Base-by-base conservation (phyloP, 768 basidiomycete genomes). In the Suillus placidus region DNA sequence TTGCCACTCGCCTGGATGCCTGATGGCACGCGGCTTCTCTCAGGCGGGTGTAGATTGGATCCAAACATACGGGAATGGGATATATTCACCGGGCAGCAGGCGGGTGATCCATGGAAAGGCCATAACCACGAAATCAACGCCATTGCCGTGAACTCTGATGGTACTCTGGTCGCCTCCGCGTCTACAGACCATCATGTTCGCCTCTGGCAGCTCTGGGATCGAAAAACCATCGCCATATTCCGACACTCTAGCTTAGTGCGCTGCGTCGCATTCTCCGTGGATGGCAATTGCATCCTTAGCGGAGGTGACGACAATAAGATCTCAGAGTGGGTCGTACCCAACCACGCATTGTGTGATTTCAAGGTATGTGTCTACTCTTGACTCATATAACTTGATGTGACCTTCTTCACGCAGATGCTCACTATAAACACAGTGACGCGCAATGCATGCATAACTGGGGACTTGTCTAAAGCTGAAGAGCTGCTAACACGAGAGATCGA, bases 121-220 rank as follows among this genome's bases (percentile, higher is more conserved):
- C 45, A 47, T 32, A 34, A 54, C 1, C 10, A 47, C n/a, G n/a
- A 23, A 1, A 47, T 47, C 20, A n/a, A 23, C n/a, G 4, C 10
- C n/a, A 47, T 47, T 23, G 45, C 45, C n/a, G n/a, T 47, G n/a
- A n/a, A 23, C 8, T 23, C n/a, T 12, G 45, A n/a, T 23, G 45
- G 45, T 23, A 12, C 49, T 51, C 6, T 51, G 3, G 26, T 51
- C 26, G 26, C 49, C 7, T 51, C 52, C 52, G 52, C 52, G 52
- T 54, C 52, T 20, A 54, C 32, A 34, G 52, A 54, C 10, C 18
- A 54, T 6, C 10, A 54, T 34, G 18, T 54, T 20, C 52, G 32
- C 52, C 52, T 54, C 32, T 54, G 52, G 52, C 52, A 20, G 10
- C 52, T 34, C 32, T 54, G 52, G 52, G 52, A 54, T 54, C 52